phyloP scores from a whole-genome alignment of 2,329 filamentous ascomycete genomes.

The Metarhizium sp. region DNA sequence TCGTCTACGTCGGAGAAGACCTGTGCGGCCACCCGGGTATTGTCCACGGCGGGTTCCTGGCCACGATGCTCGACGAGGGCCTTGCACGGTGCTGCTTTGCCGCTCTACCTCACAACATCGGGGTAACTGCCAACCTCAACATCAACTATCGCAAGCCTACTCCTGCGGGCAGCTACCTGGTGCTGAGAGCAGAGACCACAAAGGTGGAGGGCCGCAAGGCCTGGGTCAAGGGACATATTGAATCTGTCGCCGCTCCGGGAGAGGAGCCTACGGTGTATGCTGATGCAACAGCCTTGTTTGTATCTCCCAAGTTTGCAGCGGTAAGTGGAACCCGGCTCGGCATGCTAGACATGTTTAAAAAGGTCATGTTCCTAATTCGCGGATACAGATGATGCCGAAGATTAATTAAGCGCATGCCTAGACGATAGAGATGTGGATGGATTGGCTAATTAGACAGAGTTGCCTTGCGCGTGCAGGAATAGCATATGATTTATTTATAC shows the following conservation, averaged over 20 bases:
- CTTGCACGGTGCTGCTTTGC: constrained; percentile 82
- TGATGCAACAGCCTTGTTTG: constrained; percentile 77
- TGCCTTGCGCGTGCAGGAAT: neutral
- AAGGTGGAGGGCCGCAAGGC: constrained; percentile 90
- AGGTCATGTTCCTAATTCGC: neutral
- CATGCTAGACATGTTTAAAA: neutral
- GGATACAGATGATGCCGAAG: constrained; percentile 11
- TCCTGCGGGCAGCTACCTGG: constrained; percentile 64
- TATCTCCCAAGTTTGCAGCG: constrained; percentile 76
- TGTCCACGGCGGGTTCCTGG: constrained; percentile 81
- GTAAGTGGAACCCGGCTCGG: constrained; percentile 40
- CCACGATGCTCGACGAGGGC: constrained; percentile 88
- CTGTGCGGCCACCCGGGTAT: constrained; percentile 87
- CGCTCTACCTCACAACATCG: constrained; percentile 76
- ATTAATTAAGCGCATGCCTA: constrained; percentile 3
- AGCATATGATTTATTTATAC: neutral
- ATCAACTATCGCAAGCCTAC: constrained; percentile 77
- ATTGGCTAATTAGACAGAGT: neutral
- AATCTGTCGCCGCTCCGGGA: constrained; percentile 58
- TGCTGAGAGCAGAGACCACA: constrained; percentile 68
- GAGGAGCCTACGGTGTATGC: constrained; percentile 60
- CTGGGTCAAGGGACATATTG: constrained; percentile 82
- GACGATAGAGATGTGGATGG: neutral
- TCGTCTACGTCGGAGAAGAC: constrained; percentile 69
- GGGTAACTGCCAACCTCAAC: constrained; percentile 77